Conservation (phyloP, 106 monocot species). For the Vanilla planifolia region DNA sequence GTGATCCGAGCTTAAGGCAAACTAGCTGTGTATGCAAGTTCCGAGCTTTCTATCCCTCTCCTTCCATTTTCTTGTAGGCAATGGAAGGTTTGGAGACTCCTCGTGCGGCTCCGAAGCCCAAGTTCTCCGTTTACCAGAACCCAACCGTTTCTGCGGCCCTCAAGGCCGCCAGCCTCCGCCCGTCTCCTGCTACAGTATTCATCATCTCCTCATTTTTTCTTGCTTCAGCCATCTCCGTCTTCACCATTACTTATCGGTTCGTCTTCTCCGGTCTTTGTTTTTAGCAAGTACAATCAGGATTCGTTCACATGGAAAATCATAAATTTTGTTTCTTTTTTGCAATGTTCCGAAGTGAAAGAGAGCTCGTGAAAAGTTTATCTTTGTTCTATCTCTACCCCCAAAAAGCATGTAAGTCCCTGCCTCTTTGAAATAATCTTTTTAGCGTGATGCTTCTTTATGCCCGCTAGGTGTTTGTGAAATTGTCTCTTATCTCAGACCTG, state of each 20-base stretch:
- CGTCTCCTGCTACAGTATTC: constrained; percentile 42
- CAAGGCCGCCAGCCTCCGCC: constrained; percentile 60
- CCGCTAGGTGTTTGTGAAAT: constrained; percentile 36
- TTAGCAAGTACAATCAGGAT: background rate
- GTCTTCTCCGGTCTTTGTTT: background rate
- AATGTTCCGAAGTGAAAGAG: constrained; percentile 26
- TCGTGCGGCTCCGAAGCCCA: constrained; percentile 34
- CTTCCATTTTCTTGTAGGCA: background rate
- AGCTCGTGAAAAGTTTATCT: constrained; percentile 5
- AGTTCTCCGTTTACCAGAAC: constrained; percentile 91
- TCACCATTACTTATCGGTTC: constrained; percentile 39
- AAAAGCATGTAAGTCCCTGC: constrained; percentile 25
- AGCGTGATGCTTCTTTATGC: background rate
- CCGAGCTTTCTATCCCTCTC: constrained; percentile 1
- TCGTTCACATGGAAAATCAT: background rate
- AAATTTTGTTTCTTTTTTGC: background rate
- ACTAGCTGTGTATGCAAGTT: background rate
- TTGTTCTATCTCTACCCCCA: constrained; percentile 16
- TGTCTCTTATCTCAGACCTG: constrained; percentile 28
- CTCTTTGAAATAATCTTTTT: background rate
- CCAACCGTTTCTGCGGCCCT: constrained; percentile 69
- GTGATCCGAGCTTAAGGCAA: background rate
- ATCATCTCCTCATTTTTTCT: constrained; percentile 29
- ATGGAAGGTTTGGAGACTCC: background rate
- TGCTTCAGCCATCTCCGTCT: constrained; percentile 33